A percentile compares a stretch with the other conserved stretches of the same genome.
Conservation (phyloP, 2,329 filamentous ascomycete genomes). For the Colletotrichum karsti region DNA sequence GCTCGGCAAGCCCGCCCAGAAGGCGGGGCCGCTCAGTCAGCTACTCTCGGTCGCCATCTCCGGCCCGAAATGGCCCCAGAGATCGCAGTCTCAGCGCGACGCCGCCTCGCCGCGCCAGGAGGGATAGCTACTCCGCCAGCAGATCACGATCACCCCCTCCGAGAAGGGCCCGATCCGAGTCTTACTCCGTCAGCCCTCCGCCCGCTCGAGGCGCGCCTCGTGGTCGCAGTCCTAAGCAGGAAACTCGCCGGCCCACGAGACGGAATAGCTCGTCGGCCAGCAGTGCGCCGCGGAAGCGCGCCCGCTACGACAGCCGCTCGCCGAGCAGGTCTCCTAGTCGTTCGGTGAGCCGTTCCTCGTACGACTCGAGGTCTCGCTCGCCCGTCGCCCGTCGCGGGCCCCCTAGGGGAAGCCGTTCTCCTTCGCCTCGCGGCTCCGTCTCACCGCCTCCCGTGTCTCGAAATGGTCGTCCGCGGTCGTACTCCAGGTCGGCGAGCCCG, state of each 20-base stretch:
- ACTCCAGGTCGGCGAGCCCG: constrained; percentile 33
- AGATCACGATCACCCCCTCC: constrained; percentile 36
- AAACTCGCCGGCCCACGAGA: constrained; percentile 32
- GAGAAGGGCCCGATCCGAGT: constrained; percentile 33
- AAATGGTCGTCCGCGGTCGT: constrained; percentile 31
- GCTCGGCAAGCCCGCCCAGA: constrained; percentile 41
- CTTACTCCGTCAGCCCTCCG: constrained; percentile 33
- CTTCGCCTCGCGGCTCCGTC: constrained; percentile 9
- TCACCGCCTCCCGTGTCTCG: constrained; percentile 32
- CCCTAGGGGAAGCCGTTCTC: constrained; percentile 30
- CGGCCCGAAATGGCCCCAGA: constrained; percentile 35
- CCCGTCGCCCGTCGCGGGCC: constrained; percentile 19
- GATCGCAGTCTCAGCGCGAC: constrained; percentile 25
- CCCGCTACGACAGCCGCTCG: constrained; percentile 27
- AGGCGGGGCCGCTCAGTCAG: constrained; percentile 34
- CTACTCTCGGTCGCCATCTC: constrained; percentile 39
- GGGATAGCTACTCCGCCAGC: constrained; percentile 44
- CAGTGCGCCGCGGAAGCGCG: constrained; percentile 35
- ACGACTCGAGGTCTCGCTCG: constrained; percentile 36
- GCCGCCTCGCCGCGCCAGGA: constrained; percentile 32
- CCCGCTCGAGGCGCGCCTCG: constrained; percentile 13
- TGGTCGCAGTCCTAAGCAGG: constrained; percentile 13
- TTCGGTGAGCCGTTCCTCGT: constrained; percentile 37
- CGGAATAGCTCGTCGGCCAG: constrained; percentile 46
- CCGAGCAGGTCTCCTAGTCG: constrained; percentile 31